phyloP scores from a whole-genome alignment of 177 flowering plant species.

The Vitis hybrid region DNA sequence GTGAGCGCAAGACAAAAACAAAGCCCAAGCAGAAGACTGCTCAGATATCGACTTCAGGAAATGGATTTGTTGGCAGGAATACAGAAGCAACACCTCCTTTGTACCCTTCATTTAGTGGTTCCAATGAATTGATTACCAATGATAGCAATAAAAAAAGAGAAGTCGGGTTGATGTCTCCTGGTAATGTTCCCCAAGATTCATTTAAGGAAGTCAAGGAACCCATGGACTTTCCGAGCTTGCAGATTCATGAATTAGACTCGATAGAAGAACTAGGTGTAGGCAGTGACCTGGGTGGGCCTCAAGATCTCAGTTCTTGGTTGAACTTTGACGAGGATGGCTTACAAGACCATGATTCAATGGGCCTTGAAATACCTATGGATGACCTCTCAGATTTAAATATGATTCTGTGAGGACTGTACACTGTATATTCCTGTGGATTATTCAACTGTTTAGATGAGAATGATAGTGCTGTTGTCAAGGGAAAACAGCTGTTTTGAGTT shows the following conservation, averaged over 20 bases:
- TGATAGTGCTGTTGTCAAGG: constrained; percentile 19
- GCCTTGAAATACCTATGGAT: constrained; percentile 78
- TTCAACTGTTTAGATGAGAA: constrained; percentile 25
- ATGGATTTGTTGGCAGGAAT: constrained; percentile 35
- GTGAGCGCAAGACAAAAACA: constrained; percentile 61
- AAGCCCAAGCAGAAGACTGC: constrained; percentile 76
- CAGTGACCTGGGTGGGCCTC: constrained; percentile 39
- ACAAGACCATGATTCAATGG: constrained; percentile 56
- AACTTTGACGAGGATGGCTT: constrained; percentile 55
- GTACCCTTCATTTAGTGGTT: constrained; percentile 24
- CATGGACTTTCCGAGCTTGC: constrained; percentile 43
- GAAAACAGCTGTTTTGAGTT: constrained; percentile 27
- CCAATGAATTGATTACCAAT: constrained; percentile 23
- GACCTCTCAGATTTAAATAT: constrained; percentile 60
- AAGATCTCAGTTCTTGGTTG: constrained; percentile 54
- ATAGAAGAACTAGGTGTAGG: constrained; percentile 46
- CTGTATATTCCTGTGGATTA: constrained; percentile 35
- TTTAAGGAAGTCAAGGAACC: constrained; percentile 39
- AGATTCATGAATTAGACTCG: constrained; percentile 38
- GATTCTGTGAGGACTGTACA: constrained; percentile 33
- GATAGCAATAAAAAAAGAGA: constrained; percentile 28
- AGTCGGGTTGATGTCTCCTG: constrained; percentile 16
- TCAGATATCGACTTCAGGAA: constrained; percentile 47
- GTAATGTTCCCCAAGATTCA: constrained; percentile 19
- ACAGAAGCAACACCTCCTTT: constrained; percentile 31